These are phyloP conservation scores for Solanum ahanhuiri DNA, from an alignment of 257 asterid species.

Conservation along the genomic window DNA sequence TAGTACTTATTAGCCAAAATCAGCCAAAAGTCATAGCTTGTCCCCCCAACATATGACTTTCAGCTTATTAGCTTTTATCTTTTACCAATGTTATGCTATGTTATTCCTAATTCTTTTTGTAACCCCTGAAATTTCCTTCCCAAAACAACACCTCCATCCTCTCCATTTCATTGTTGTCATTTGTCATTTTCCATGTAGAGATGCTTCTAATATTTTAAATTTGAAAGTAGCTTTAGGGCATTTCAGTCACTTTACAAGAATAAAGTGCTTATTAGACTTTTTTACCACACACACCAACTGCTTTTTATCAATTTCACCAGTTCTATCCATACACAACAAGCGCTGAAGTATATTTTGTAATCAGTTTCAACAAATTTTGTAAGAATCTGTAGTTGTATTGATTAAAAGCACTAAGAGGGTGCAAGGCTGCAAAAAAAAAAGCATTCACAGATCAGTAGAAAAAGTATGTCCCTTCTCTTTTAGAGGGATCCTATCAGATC, in stretches of 20 bases:
- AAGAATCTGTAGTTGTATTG: not conserved
- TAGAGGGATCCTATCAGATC: not conserved
- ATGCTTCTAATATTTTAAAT: not conserved
- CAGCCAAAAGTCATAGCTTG: not conserved
- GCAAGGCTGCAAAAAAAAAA: not conserved
- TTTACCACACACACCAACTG: not conserved
- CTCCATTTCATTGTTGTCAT: not conserved
- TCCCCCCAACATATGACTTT: not conserved
- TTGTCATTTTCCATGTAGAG: not conserved
- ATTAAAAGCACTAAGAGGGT: not conserved
- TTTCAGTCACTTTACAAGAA: not conserved
- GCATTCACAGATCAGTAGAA: not conserved
- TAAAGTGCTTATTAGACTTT: not conserved
- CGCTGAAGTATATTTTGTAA: not conserved
- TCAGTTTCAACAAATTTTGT: not conserved
- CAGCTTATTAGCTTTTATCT: not conserved
- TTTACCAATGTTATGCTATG: not conserved
- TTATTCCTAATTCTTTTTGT: not conserved
- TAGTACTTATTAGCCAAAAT: not conserved
- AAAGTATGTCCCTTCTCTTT: not conserved
- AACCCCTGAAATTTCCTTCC: not conserved
- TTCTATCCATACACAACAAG: not conserved
- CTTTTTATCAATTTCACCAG: not conserved
- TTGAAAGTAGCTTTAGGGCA: not conserved
- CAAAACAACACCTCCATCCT: not conserved